These are phyloP conservation scores for Lycium ferocissimum DNA, from an alignment of 257 asterid species.

Conservation along the genomic window DNA sequence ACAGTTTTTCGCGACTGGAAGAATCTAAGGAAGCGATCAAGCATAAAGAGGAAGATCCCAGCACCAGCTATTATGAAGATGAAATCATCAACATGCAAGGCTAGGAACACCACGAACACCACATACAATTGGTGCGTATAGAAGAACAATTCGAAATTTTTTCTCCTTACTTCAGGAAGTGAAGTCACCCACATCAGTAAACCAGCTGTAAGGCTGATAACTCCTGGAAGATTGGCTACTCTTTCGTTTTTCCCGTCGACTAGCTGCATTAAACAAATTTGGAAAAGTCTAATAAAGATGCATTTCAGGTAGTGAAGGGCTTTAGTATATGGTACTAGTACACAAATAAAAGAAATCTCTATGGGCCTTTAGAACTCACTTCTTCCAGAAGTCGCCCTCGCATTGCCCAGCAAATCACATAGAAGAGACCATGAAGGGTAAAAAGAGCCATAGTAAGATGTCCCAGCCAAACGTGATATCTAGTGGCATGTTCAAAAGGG, in stretches of 20 bases:
- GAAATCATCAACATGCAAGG: slow-evolving; percentile 66
- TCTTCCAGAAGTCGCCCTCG: slow-evolving; percentile 52
- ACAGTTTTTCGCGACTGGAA: slow-evolving; percentile 65
- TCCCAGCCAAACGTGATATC: slow-evolving; percentile 95
- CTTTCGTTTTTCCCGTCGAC: slow-evolving; percentile 27
- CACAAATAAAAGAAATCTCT: neutral
- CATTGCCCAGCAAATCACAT: slow-evolving; percentile 60
- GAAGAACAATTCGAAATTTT: slow-evolving; percentile 38
- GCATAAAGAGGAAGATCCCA: slow-evolving; percentile 68
- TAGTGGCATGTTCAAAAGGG: slow-evolving; percentile 88
- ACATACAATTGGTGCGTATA: slow-evolving; percentile 44
- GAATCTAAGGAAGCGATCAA: slow-evolving; percentile 72
- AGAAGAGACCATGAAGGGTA: slow-evolving; percentile 79
- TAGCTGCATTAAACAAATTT: slow-evolving; percentile 52
- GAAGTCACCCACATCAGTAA: slow-evolving; percentile 37
- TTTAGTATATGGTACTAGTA: neutral
- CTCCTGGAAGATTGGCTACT: slow-evolving; percentile 38
- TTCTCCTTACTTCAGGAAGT: slow-evolving; percentile 37
- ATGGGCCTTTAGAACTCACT: slow-evolving; percentile 45
- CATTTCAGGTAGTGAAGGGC: neutral
- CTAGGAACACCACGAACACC: slow-evolving; percentile 65
- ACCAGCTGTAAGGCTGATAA: slow-evolving; percentile 36
- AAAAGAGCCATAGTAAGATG: slow-evolving; percentile 84
- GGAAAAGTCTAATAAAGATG: neutral
- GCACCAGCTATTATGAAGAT: slow-evolving; percentile 64